Conservation (phyloP, 1,284 basidiomycete genomes). For the Stereum hirsutum region DNA sequence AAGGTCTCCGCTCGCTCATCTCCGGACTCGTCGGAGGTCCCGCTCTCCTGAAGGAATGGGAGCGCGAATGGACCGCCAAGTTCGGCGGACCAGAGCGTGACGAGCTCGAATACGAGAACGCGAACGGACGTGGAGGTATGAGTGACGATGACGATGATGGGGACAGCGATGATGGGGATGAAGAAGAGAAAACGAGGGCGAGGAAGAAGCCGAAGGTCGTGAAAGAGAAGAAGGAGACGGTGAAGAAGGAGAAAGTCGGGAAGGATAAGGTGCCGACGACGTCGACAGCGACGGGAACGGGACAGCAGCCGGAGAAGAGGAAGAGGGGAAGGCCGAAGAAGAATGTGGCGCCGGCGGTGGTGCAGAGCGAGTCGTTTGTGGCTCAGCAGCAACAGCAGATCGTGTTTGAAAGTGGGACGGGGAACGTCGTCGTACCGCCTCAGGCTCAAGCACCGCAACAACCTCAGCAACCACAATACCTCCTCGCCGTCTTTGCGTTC, state of each 20-base stretch:
- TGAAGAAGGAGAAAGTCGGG: slow-evolving; percentile 9
- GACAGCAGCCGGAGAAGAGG: slow-evolving; percentile 54
- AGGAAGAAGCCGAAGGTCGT: slow-evolving; percentile 46
- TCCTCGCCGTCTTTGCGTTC: slow-evolving; percentile 66
- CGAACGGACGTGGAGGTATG: slow-evolving; percentile 42
- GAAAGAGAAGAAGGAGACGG: slow-evolving; percentile 27
- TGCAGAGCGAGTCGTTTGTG: neutral
- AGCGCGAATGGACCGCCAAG: slow-evolving; percentile 56
- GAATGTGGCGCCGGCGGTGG: slow-evolving; percentile 20
- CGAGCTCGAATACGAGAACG: slow-evolving; percentile 38
- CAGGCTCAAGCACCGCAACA: slow-evolving; percentile 8
- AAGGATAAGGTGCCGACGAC: slow-evolving; percentile 10
- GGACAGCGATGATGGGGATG: slow-evolving; percentile 27
- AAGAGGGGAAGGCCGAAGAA: slow-evolving; percentile 73
- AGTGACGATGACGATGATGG: slow-evolving; percentile 52
- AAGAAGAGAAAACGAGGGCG: slow-evolving; percentile 38
- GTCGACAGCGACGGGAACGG: slow-evolving; percentile 17
- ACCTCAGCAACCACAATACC: slow-evolving; percentile 39
- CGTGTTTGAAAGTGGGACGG: slow-evolving; percentile 1
- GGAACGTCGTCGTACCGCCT: neutral
- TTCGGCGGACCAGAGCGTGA: slow-evolving; percentile 73
- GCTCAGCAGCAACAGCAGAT: neutral
- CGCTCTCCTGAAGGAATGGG: slow-evolving; percentile 63
- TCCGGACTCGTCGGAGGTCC: slow-evolving; percentile 63
- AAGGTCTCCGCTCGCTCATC: slow-evolving; percentile 59